phyloP scores from a whole-genome alignment of 2,329 filamentous ascomycete species.

The Ophiocordyceps camponoti-saundersi region DNA sequence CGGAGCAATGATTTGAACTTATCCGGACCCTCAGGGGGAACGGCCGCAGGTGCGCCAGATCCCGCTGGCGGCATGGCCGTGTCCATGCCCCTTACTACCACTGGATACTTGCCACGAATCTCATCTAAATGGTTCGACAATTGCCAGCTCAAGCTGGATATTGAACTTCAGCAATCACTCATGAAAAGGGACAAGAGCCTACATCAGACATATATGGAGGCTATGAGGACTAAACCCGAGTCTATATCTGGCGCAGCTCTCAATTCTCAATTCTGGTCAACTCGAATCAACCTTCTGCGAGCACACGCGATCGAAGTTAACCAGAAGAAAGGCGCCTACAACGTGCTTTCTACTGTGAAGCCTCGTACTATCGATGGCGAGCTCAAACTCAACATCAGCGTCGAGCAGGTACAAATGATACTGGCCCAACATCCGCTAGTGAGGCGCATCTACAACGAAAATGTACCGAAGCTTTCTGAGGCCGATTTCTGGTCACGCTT shows the following conservation, averaged over 20 bases:
- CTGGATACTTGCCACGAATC: slow-evolving; percentile 37
- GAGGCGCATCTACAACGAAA: slow-evolving; percentile 80
- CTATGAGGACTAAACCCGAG: slow-evolving; percentile 66
- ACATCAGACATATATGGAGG: slow-evolving; percentile 74
- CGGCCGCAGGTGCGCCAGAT: slow-evolving; percentile 9
- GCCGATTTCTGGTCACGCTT: slow-evolving; percentile 85
- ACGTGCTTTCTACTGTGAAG: slow-evolving; percentile 82
- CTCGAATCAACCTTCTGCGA: slow-evolving; percentile 67
- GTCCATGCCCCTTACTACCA: slow-evolving; percentile 63
- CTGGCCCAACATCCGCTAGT: slow-evolving; percentile 87
- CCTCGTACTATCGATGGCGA: slow-evolving; percentile 34
- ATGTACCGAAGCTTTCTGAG: slow-evolving; percentile 67
- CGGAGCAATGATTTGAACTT: slow-evolving; percentile 39
- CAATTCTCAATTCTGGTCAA: slow-evolving; percentile 88
- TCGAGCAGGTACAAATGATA: slow-evolving; percentile 85
- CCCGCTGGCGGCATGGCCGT: slow-evolving; percentile 34
- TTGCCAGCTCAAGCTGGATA: slow-evolving; percentile 56
- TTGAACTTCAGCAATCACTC: slow-evolving; percentile 72
- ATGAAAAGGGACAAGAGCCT: slow-evolving; percentile 64
- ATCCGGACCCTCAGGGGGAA: slow-evolving; percentile 25
- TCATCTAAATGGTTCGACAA: slow-evolving; percentile 66
- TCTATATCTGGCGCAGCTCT: slow-evolving; percentile 68
- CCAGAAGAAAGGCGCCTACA: slow-evolving; percentile 81
- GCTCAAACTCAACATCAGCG: slow-evolving; percentile 67
- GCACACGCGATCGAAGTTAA: slow-evolving; percentile 78